phyloP scores from a whole-genome alignment of 805 yeast species.

The Vanderwaltozyma tropicalis region DNA sequence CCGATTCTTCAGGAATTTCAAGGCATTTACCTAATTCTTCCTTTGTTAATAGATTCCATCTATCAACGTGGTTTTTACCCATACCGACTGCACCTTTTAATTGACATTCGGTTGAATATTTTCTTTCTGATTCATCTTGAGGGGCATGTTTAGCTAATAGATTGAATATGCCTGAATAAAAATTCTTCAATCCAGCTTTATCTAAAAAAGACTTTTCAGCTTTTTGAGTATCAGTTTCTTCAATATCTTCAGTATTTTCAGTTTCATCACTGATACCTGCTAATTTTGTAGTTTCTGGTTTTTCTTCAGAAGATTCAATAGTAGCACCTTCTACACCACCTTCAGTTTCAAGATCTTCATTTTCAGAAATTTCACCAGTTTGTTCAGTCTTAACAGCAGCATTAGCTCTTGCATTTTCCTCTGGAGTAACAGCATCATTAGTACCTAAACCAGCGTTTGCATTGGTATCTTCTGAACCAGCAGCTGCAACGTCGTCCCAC shows the following conservation, averaged over 20 bases:
- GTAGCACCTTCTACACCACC: too few species aligned
- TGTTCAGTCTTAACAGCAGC: background rate
- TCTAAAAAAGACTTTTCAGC: background rate
- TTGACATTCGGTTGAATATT: constrained; percentile 11
- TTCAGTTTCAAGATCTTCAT: background rate
- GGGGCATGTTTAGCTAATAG: constrained; percentile 17
- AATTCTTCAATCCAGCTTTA: constrained; percentile 6
- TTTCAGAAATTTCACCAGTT: background rate
- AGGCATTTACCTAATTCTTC: constrained; percentile 18
- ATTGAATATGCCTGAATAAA: constrained; percentile 20
- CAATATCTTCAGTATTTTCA: background rate
- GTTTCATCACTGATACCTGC: too few species aligned
- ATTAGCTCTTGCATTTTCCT: background rate
- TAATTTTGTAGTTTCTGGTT: too few species aligned
- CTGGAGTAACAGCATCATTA: too few species aligned
- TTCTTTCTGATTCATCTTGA: constrained; percentile 14
- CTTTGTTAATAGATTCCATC: constrained; percentile 15
- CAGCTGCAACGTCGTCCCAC: background rate
- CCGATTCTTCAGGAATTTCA: constrained; percentile 12
- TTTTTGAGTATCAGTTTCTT: background rate
- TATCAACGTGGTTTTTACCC: constrained; percentile 13
- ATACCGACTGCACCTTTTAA: constrained; percentile 17
- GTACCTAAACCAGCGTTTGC: too few species aligned
- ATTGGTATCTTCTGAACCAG: background rate
- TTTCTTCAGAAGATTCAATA: too few species aligned